A percentile compares a stretch with the other conserved stretches of the same genome.
Evolutionary conservation across 305 asterid genomes (phyloP).

Genomic region (Fraxinus latifolia): DNA sequence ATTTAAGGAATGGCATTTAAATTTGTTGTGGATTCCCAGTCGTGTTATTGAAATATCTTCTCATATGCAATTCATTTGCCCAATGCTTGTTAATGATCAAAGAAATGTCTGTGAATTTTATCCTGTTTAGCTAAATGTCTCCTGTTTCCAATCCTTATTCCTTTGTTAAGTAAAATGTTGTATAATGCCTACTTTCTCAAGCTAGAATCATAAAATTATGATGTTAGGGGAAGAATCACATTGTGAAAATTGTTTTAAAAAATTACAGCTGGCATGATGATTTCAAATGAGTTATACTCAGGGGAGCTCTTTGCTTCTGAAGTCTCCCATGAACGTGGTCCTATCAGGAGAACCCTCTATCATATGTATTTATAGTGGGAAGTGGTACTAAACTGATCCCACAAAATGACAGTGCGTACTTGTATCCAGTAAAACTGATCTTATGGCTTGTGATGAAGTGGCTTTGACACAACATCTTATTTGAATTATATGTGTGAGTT

Average conservation of each 20-base stretch:
- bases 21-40: not conserved
- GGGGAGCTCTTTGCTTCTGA: not conserved
- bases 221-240: not conserved
- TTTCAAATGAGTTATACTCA: not conserved
- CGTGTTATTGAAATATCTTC: not conserved
- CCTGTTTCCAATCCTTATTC: not conserved
- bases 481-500: conserved; percentile 8
- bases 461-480: not conserved
- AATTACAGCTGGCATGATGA: not conserved
- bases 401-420: not conserved
- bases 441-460: conserved; percentile 1
- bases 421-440: conserved; percentile 1
- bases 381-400: not conserved
- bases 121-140: not conserved
- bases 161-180: not conserved
- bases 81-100: not conserved
- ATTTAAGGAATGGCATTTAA: not conserved
- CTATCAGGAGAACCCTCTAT: not conserved
- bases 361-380: not conserved
- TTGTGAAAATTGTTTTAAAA: not conserved
- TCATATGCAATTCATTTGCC: not conserved
- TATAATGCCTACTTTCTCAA: not conserved
- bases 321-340: not conserved
- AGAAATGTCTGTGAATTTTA: not conserved
- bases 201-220: not conserved